Percentiles rank a stretch among this genome's conserved stretches.
Conservation (phyloP, 768 basidiomycete genomes). For the Suillus luteus region DNA sequence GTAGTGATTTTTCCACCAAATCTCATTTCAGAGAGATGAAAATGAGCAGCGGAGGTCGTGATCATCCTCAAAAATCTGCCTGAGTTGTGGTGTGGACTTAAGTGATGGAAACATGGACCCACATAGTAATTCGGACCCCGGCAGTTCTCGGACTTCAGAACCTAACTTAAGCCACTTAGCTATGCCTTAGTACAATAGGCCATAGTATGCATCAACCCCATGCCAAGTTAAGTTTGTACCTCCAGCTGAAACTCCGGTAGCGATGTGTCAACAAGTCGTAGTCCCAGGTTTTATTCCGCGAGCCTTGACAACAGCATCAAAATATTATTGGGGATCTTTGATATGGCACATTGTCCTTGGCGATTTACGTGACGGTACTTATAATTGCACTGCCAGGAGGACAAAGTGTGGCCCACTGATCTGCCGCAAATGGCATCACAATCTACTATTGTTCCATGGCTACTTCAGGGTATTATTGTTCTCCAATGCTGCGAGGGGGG, state of each 20-base stretch:
- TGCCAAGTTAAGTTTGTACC: not conserved
- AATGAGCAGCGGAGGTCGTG: not conserved
- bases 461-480: not conserved
- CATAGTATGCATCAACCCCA: too few species aligned
- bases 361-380: not conserved
- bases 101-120: too few species aligned
- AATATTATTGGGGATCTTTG: not conserved
- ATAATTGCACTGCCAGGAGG: too few species aligned
- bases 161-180: too few species aligned
- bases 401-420: not conserved
- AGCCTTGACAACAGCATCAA: not conserved
- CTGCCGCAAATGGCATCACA: not conserved
- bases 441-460: not conserved
- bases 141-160: too few species aligned
- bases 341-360: not conserved
- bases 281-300: not conserved
- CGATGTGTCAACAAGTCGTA: not conserved
- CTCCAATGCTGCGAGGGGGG: not conserved
- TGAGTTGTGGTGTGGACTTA: too few species aligned
- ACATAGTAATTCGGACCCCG: too few species aligned
- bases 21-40: not conserved
- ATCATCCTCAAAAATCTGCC: not conserved
- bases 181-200: too few species aligned
- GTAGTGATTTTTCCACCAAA: conserved; percentile 9
- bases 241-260: conserved; percentile 1